Percentiles rank a stretch among this genome's conserved stretches.
These are phyloP conservation scores for Physcia stellaris DNA, from an alignment of 495 filamentous ascomycete species.

Conservation along the genomic window DNA sequence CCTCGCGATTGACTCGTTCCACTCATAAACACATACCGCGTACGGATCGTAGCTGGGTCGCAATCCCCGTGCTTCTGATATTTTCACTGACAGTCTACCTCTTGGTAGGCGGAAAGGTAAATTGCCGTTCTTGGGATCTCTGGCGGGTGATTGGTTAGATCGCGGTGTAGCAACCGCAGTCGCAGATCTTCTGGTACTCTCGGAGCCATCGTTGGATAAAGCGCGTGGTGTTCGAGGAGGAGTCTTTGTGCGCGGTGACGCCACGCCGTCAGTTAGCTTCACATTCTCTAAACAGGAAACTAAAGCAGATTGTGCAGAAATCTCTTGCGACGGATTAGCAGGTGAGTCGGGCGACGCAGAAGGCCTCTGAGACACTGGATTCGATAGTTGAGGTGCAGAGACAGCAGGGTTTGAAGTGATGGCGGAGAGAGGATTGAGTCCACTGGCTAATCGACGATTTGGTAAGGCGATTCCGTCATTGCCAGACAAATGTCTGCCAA, in stretches of 20 bases:
- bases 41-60: slow-evolving; percentile 78
- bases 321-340: slow-evolving; percentile 32
- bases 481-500: slow-evolving; percentile 9
- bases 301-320: slow-evolving; percentile 42
- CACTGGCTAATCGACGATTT: slow-evolving; percentile 9
- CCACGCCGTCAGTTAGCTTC: slow-evolving; percentile 76
- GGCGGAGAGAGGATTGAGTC: slow-evolving; percentile 47
- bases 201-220: slow-evolving; percentile 45
- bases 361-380: slow-evolving; percentile 45
- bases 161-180: slow-evolving; percentile 8
- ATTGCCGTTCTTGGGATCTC: slow-evolving; percentile 18
- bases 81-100: slow-evolving; percentile 81
- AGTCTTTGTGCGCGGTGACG: slow-evolving; percentile 54
- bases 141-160: slow-evolving; percentile 25
- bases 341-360: slow-evolving; percentile 44
- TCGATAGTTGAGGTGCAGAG: slow-evolving; percentile 61
- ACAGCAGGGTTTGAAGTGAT: slow-evolving; percentile 52
- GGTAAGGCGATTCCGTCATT: slow-evolving; percentile 9
- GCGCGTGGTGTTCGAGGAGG: slow-evolving; percentile 77
- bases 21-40: slow-evolving; percentile 92
- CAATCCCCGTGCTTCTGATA: slow-evolving; percentile 69
- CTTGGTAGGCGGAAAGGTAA: slow-evolving; percentile 58
- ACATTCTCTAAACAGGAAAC: slow-evolving; percentile 50
- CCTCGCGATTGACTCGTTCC: slow-evolving; percentile 87
- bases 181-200: slow-evolving; percentile 1